Evolutionary conservation across 2,329 filamentous ascomycete genomes (phyloP), one percentile per base, ranked within the genome.

Genomic region (Periglandula ipomoeae): DNA sequence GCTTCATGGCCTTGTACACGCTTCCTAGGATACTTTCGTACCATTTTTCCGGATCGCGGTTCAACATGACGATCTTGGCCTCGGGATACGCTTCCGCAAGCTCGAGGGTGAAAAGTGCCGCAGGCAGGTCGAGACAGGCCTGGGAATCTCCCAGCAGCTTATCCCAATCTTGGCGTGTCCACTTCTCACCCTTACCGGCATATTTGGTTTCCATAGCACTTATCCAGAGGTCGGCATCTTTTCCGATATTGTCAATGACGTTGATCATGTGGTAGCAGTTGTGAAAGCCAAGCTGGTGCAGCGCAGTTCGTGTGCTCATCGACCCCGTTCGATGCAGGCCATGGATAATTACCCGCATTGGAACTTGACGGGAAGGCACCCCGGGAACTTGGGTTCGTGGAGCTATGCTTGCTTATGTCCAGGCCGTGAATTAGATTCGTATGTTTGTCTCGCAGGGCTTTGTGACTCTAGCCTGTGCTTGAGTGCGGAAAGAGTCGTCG

Each of bases 121-220:
- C 66, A 1, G 83, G 80, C 15, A 79, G 61, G 42, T 77, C 77
- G 49, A 73, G 71, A 8, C 74, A 78, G 20, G 72, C 73, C n/a
- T 78, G 70, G 55, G 64, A 70, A 22, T 66, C 57, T 41, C 68
- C 69, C 43, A 75, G 66, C 6, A 75, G 59, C 49, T 62, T 61
- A 58, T 76, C 72, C 64, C 71, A 75, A 52, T 73, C 69, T 17
- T 60, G 55, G 39, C 62, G 65, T n/a, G 56, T 59, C 47, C 67
- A 63, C 30, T 41, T 19, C 22, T 58, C 43, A 9, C 58, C 61
- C 23, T 57, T 58, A 48, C 55, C 59, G 44, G 52, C 58, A 50
- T 60, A 67, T 50, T 65, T 67, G 49, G 58, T 59, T 42, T 64
- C 59, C 32, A 64, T 53, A 43, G 64, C 63, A 22, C 56, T 57